A percentile compares a stretch with the other conserved stretches of the same genome.
Evolutionary conservation across 2,329 filamentous ascomycete genomes (phyloP).

Genomic region (Nothophaeocryptopus gaeumannii): DNA sequence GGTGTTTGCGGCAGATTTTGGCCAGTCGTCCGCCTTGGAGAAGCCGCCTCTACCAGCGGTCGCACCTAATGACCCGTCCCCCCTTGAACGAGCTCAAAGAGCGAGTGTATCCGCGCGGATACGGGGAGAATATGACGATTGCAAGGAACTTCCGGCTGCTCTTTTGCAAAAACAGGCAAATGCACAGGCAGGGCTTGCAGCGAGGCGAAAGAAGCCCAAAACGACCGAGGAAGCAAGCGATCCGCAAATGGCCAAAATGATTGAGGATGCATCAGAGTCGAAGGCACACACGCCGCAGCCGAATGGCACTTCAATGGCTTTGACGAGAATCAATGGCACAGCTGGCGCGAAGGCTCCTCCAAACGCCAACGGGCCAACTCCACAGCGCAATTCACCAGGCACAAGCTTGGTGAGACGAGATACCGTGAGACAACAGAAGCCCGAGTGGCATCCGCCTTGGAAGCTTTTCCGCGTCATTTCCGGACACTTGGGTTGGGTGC

Average conservation of each 20-base stretch:
- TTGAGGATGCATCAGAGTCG: slow-evolving; percentile 59
- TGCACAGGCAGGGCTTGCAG: slow-evolving; percentile 54
- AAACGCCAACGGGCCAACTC: slow-evolving; percentile 56
- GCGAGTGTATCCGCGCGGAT: slow-evolving; percentile 57
- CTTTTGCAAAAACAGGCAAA: slow-evolving; percentile 76
- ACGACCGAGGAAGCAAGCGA: slow-evolving; percentile 52
- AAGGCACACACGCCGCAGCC: slow-evolving; percentile 43
- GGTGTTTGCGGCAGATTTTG: slow-evolving; percentile 54
- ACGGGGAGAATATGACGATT: slow-evolving; percentile 71
- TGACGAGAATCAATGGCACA: slow-evolving; percentile 51
- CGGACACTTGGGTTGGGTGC: slow-evolving; percentile 93
- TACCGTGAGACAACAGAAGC: slow-evolving; percentile 66
- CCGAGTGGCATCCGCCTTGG: slow-evolving; percentile 97
- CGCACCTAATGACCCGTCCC: slow-evolving; percentile 46
- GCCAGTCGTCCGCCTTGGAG: slow-evolving; percentile 41
- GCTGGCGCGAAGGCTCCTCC: slow-evolving; percentile 45
- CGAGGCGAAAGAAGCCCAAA: slow-evolving; percentile 63
- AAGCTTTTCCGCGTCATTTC: slow-evolving; percentile 97
- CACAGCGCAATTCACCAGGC: slow-evolving; percentile 49
- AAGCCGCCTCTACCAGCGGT: slow-evolving; percentile 42
- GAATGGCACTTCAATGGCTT: slow-evolving; percentile 54
- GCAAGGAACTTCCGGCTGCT: slow-evolving; percentile 71
- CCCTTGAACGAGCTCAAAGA: slow-evolving; percentile 44
- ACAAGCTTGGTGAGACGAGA: slow-evolving; percentile 62
- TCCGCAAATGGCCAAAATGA: slow-evolving; percentile 63